Evolutionary conservation across 2,329 filamentous ascomycete genomes (phyloP), one percentile per base, ranked within the genome.

Genomic region (Didymella lethalis): DNA sequence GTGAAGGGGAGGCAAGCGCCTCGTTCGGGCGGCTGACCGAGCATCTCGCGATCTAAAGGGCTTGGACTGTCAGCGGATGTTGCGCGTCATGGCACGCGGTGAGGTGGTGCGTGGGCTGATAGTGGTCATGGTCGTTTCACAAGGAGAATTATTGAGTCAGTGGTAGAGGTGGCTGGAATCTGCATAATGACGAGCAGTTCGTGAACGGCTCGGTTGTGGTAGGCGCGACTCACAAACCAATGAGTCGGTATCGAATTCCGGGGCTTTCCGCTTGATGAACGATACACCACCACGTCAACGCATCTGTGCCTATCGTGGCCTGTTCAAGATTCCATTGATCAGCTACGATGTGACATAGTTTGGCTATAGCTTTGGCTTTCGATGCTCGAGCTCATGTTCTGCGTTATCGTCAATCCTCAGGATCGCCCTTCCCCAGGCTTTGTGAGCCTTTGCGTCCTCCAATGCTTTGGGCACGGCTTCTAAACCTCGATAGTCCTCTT

Each of bases 351-450:
- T 28, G 23, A 10, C 6, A 20, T 41, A 3, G 18, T 36, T 11
- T 3, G 12, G 16, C 26, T 29, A 70, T 23, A 69, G 28, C 47
- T 54, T 67, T 1, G 63, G 43, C 34, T 45, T 61, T 3, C 40
- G 44, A 20, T 36, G 20, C 23, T 29, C 25, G 2, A 32, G 18
- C 16, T 62, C 48, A 10, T 47, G 56, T 31, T 67, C 65, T 18
- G 66, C 67, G 7, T 71, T 66, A 7, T 68, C 68, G 18, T 69
- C 68, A 18, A 83, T 72, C 41, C 74, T 77, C n/a, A 88, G 72
- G 0, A 87, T 78, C 6, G 85, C 83, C 65, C 87, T 86, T 2
- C 85, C 85, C 76, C 81, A 85, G 10, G 85, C 77, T 64, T 80
- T 84, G 36, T 83, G 77, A 7, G 75, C 69, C 3, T 77, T 76